These are phyloP conservation scores for Starmerella floricola DNA, from an alignment of 805 yeast species.

Conservation along the genomic window DNA sequence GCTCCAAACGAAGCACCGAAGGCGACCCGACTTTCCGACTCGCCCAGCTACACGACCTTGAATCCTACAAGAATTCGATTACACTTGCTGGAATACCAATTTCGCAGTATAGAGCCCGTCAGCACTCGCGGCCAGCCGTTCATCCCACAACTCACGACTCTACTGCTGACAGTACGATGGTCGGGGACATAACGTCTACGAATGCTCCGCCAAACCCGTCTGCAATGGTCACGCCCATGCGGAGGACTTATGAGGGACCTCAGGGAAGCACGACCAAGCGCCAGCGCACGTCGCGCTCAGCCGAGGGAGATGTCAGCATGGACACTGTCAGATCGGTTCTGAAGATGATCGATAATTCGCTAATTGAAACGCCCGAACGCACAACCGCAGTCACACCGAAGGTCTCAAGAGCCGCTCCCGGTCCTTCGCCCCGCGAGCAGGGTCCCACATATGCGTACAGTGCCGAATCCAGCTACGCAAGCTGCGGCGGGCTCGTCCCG, in stretches of 20 bases:
- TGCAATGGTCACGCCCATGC: constrained; percentile 9
- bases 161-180: neutral
- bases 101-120: constrained; percentile 8
- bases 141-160: neutral
- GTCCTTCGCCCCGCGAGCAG: constrained; percentile 22
- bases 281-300: constrained; percentile 7
- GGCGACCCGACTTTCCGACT: constrained; percentile 13
- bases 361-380: constrained; percentile 29
- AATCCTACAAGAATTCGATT: constrained; percentile 4
- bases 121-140: neutral
- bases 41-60: constrained; percentile 7
- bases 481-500: constrained; percentile 9
- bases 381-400: constrained; percentile 13
- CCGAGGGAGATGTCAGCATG: constrained; percentile 17
- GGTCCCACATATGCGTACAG: constrained; percentile 21
- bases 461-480: constrained; percentile 3
- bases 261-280: constrained; percentile 16
- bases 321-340: constrained; percentile 23
- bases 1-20: constrained; percentile 5
- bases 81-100: constrained; percentile 8
- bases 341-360: constrained; percentile 30
- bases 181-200: neutral
- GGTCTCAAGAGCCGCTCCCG: constrained; percentile 21
- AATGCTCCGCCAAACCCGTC: neutral
- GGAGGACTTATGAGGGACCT: constrained; percentile 5